phyloP scores from a whole-genome alignment of 352 stramenopile genomes.

The Globisporangium viniferum region DNA sequence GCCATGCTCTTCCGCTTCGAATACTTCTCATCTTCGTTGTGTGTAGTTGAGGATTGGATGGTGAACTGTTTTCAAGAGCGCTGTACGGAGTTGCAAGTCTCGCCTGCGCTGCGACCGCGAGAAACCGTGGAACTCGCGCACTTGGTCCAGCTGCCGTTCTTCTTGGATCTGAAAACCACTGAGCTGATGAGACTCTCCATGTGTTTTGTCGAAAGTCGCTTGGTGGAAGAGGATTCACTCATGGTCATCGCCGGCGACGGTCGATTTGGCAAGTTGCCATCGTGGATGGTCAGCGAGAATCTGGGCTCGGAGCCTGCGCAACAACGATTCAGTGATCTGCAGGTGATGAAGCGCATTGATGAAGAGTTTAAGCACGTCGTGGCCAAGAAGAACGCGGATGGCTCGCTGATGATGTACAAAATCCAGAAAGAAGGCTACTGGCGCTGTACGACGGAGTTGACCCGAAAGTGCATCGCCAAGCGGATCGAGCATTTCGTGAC shows the following conservation, averaged over 20 bases:
- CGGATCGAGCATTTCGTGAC: slow-evolving; percentile 3
- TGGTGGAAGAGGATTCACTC: slow-evolving; percentile 16
- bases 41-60: slow-evolving; percentile 1
- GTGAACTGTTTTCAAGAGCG: slow-evolving; percentile 4
- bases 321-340: not conserved
- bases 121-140: slow-evolving; percentile 21
- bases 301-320: not conserved
- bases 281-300: slow-evolving; percentile 7
- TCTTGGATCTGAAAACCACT: slow-evolving; percentile 22
- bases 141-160: slow-evolving; percentile 26
- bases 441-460: slow-evolving; percentile 10
- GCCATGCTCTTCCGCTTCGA: slow-evolving; percentile 16
- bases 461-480: slow-evolving; percentile 6
- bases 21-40: slow-evolving; percentile 8
- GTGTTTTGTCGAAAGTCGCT: slow-evolving; percentile 18
- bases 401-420: slow-evolving; percentile 17
- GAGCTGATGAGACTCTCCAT: slow-evolving; percentile 30
- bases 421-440: slow-evolving; percentile 15
- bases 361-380: slow-evolving; percentile 9
- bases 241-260: slow-evolving; percentile 13
- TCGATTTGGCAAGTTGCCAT: slow-evolving; percentile 6
- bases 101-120: slow-evolving; percentile 17
- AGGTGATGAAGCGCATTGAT: slow-evolving; percentile 8
- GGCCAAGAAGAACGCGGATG: not conserved
- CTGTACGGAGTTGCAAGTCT: slow-evolving; percentile 2